Percentiles rank a stretch among this genome's conserved stretches.
Conservation (phyloP, 345 rosid genomes). For the Orychophragmus violaceus region DNA sequence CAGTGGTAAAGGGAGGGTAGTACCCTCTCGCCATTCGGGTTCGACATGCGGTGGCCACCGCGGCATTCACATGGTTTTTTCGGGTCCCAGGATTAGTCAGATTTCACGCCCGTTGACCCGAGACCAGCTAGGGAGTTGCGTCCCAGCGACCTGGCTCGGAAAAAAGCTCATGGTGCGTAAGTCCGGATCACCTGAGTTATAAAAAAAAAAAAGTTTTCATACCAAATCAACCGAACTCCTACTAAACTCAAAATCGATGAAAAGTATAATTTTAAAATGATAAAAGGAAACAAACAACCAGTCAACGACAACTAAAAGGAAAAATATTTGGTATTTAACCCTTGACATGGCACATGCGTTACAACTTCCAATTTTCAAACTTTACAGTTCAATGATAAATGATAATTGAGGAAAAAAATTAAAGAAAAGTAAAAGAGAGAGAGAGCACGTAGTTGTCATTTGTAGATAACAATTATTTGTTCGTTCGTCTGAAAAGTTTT, state of each 20-base stretch:
- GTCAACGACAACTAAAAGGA: conserved; percentile 6
- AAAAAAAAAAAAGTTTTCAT: no score
- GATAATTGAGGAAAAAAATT: background rate
- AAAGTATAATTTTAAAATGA: background rate
- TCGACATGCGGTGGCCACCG: no score
- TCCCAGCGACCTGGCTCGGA: no score
- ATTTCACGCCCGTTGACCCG: no score
- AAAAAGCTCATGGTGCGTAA: no score
- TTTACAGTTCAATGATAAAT: background rate
- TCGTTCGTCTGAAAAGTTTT: conserved; percentile 12
- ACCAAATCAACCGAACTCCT: background rate
- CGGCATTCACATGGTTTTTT: no score
- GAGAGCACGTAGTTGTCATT: conserved; percentile 4
- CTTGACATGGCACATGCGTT: background rate
- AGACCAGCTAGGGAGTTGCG: no score
- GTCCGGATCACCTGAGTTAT: no score
- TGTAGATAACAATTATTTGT: conserved; percentile 5
- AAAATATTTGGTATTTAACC: background rate
- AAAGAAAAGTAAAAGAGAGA: background rate
- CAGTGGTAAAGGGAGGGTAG: no score
- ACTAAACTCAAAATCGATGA: background rate
- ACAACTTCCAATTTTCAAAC: background rate
- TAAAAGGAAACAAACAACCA: background rate
- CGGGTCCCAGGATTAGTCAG: no score
- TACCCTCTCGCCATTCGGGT: no score